phyloP scores from a whole-genome alignment of 1,284 basidiomycete genomes.

The Marasmius sp. region DNA sequence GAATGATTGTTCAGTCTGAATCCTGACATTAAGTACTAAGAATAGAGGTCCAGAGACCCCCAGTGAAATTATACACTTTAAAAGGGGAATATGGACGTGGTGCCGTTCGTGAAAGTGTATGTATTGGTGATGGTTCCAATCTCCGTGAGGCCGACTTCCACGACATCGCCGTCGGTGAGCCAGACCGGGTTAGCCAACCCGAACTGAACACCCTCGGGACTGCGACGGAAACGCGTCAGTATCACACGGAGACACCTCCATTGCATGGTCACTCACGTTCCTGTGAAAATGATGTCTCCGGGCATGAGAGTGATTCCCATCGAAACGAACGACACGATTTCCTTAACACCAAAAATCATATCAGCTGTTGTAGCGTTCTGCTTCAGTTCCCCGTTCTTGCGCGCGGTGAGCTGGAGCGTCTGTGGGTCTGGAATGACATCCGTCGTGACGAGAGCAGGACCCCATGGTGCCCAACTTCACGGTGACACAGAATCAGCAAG shows the following conservation, averaged over 20 bases:
- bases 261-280: conserved; percentile 34
- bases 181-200: conserved; percentile 35
- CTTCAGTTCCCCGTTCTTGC: conserved; percentile 46
- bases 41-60: conserved; percentile 3
- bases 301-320: conserved; percentile 57
- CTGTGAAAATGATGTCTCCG: conserved; percentile 61
- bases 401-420: conserved; percentile 43
- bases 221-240: conserved; percentile 10
- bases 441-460: conserved; percentile 44
- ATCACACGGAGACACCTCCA: background rate
- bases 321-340: conserved; percentile 51
- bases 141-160: conserved; percentile 38
- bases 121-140: conserved; percentile 28
- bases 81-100: background rate
- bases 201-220: conserved; percentile 34
- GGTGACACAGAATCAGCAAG: conserved; percentile 5
- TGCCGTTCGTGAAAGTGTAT: background rate
- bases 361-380: conserved; percentile 50
- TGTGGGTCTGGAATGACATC: conserved; percentile 45
- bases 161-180: conserved; percentile 38
- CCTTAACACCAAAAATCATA: conserved; percentile 44
- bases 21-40: background rate
- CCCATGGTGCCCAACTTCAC: conserved; percentile 43
- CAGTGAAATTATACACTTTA: background rate
- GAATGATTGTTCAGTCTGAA: background rate